Percentiles rank a stretch among this genome's conserved stretches.
Evolutionary conservation across 768 basidiomycete genomes (phyloP).

Genomic region (Russula abietina): DNA sequence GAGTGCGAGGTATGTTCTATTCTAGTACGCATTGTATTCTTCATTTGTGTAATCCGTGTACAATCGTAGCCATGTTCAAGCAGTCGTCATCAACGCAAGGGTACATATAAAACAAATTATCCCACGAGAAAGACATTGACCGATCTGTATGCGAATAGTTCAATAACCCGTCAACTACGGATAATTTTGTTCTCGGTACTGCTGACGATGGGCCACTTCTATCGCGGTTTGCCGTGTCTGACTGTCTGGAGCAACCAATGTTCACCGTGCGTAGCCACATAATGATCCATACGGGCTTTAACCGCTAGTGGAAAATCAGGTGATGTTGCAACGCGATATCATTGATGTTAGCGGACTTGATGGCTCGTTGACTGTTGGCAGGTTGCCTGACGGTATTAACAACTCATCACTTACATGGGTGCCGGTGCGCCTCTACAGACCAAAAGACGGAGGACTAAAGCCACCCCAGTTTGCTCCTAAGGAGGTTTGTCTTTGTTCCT

Average conservation of each 20-base stretch:
- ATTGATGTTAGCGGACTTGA: conserved; percentile 64
- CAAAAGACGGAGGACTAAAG: conserved; percentile 46
- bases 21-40: too few species aligned
- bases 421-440: conserved; percentile 50
- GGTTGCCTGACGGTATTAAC: conserved; percentile 48
- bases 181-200: conserved; percentile 15
- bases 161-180: conserved; percentile 14
- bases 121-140: neutral
- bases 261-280: conserved; percentile 32
- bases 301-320: neutral
- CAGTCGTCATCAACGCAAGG: conserved; percentile 9
- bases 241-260: conserved; percentile 41
- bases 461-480: conserved; percentile 50
- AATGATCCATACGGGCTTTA: neutral
- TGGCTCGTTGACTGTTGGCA: conserved; percentile 61
- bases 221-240: conserved; percentile 31
- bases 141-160: conserved; percentile 12
- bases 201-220: conserved; percentile 32
- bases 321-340: conserved; percentile 58
- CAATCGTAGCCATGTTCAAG: conserved; percentile 13
- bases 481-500: conserved; percentile 41
- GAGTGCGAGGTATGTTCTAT: conserved; percentile 21
- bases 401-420: conserved; percentile 59
- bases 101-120: neutral
- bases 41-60: neutral